These are phyloP conservation scores for Yamadazyma takamatsuzukensis DNA, from an alignment of 805 yeast species.

Conservation along the genomic window DNA sequence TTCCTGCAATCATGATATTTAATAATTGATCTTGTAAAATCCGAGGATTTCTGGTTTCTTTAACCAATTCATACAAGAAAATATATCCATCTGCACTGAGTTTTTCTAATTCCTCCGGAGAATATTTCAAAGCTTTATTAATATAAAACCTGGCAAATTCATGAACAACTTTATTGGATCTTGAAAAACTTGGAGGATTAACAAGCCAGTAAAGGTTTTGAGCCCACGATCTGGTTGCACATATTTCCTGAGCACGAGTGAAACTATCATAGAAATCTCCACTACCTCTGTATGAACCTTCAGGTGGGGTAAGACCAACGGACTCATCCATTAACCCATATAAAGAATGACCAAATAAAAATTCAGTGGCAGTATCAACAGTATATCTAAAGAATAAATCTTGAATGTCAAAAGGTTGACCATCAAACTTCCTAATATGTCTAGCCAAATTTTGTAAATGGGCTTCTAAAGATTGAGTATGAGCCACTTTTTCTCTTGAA, in stretches of 20 bases:
- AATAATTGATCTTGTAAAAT: constrained; percentile 38
- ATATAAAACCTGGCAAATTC: constrained; percentile 29
- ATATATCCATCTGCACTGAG: constrained; percentile 28
- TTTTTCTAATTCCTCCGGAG: constrained; percentile 25
- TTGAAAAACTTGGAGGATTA: constrained; percentile 27
- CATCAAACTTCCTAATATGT: constrained; percentile 19
- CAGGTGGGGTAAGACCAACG: constrained; percentile 24
- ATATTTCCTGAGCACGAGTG: constrained; percentile 28
- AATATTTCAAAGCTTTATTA: constrained; percentile 24
- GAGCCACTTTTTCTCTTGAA: constrained; percentile 31
- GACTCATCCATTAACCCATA: constrained; percentile 24
- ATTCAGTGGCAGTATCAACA: constrained; percentile 36
- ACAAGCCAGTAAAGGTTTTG: constrained; percentile 23
- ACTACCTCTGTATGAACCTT: constrained; percentile 13
- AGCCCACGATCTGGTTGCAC: constrained; percentile 30
- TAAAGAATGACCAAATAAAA: constrained; percentile 34
- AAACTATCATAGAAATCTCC: constrained; percentile 23
- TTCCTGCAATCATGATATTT: constrained; percentile 39
- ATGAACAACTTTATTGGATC: constrained; percentile 28
- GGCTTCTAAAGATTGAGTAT: constrained; percentile 24
- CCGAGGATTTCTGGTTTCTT: constrained; percentile 34
- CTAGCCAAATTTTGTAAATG: constrained; percentile 22
- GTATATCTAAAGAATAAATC: constrained; percentile 29
- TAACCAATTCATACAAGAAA: constrained; percentile 39
- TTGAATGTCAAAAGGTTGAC: constrained; percentile 26